Conservation (phyloP, 352 stramenopile species). For the Pythium guiyangense region DNA sequence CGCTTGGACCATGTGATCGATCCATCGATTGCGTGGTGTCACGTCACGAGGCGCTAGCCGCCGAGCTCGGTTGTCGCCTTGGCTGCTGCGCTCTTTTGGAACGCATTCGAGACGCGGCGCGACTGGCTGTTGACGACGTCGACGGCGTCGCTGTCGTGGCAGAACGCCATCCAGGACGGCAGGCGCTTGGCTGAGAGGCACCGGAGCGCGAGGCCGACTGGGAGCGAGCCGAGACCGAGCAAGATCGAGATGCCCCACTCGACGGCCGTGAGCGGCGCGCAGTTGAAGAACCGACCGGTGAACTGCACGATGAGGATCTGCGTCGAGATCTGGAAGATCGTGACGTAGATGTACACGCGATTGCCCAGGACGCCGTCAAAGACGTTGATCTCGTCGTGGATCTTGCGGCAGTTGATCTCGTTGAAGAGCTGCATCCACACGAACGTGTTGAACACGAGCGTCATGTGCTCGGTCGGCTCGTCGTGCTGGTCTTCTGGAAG, state of each 20-base stretch:
- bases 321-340: conserved; percentile 85
- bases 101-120: conserved; percentile 20
- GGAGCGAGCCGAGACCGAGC: conserved; percentile 37
- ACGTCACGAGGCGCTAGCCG: too few relatives aligned
- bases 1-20: too few relatives aligned
- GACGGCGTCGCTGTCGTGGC: conserved; percentile 41
- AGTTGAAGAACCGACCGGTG: conserved; percentile 83
- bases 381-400: conserved; percentile 90
- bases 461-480: conserved; percentile 90
- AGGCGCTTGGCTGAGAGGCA: conserved; percentile 42
- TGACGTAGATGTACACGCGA: conserved; percentile 90
- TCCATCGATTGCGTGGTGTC: too few relatives aligned
- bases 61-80: conserved; percentile 17
- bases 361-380: conserved; percentile 91
- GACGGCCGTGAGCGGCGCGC: conserved; percentile 26
- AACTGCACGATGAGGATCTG: conserved; percentile 95
- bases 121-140: conserved; percentile 22
- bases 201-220: conserved; percentile 46
- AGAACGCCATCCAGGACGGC: conserved; percentile 53
- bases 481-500: conserved; percentile 22
- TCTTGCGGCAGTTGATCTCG: conserved; percentile 79
- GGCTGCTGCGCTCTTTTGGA: conserved; percentile 25
- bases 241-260: conserved; percentile 62
- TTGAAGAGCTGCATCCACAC: conserved; percentile 96
- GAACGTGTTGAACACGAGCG: conserved; percentile 97